A percentile compares a stretch with the other conserved stretches of the same genome.
These are phyloP conservation scores for Allantophomopsis cytisporea DNA, from an alignment of 2,329 filamentous ascomycete genomes.

Conservation along the genomic window DNA sequence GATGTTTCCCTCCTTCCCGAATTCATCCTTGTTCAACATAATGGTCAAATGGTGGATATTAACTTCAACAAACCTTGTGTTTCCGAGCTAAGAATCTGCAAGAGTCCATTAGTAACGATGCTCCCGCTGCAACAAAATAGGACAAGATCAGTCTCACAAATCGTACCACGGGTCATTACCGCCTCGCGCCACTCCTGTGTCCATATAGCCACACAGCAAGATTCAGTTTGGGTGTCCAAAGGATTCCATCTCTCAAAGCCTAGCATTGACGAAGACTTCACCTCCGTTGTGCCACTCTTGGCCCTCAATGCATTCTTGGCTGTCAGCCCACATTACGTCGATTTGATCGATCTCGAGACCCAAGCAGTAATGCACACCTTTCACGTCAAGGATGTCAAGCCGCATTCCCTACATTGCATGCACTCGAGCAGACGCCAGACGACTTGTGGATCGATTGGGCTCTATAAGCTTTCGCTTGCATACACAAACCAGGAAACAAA, in stretches of 20 bases:
- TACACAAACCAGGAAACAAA: conserved; percentile 46
- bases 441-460: conserved; percentile 37
- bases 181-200: conserved; percentile 35
- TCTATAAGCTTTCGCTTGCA: conserved; percentile 49
- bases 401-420: conserved; percentile 45
- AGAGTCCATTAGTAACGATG: conserved; percentile 28
- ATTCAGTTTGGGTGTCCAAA: conserved; percentile 33
- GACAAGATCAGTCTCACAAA: conserved; percentile 20
- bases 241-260: conserved; percentile 22
- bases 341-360: conserved; percentile 45
- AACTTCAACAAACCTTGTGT: conserved; percentile 27
- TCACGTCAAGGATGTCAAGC: conserved; percentile 39
- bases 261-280: conserved; percentile 28
- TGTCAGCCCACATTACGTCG: conserved; percentile 38
- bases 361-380: conserved; percentile 48
- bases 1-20: conserved; percentile 23
- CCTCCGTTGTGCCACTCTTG: conserved; percentile 44
- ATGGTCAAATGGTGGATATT: conserved; percentile 49
- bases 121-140: neutral
- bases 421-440: conserved; percentile 37
- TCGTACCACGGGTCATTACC: conserved; percentile 16
- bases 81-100: conserved; percentile 33
- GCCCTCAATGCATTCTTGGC: conserved; percentile 46
- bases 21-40: conserved; percentile 48
- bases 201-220: conserved; percentile 28